Evolutionary conservation across 1,139 yeast species (phyloP).

Genomic region (Pichia sp.): DNA sequence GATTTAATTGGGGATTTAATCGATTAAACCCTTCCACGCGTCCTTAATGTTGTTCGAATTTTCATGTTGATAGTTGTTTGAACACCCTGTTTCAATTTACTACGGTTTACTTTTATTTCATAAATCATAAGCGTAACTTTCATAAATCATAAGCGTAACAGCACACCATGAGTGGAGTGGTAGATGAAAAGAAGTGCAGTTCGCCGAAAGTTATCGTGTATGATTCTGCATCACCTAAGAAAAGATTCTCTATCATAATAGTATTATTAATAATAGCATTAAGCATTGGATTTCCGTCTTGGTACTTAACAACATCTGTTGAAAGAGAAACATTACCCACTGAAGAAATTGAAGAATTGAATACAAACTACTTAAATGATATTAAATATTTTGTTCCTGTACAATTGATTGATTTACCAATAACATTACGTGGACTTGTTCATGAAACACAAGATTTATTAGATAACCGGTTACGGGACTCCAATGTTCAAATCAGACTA

Average conservation of each 20-base stretch:
- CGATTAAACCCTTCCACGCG: no score
- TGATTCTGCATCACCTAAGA: slow-evolving; percentile 1
- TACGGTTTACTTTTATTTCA: background rate
- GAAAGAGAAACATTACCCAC: slow-evolving; percentile 71
- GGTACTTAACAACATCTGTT: slow-evolving; percentile 64
- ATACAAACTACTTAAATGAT: slow-evolving; percentile 12
- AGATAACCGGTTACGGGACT: slow-evolving; percentile 20
- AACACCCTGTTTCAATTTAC: background rate
- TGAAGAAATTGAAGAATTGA: slow-evolving; percentile 43
- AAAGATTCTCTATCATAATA: slow-evolving; percentile 19
- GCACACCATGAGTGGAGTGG: no score
- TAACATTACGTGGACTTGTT: slow-evolving; percentile 29
- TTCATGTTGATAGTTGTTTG: no score
- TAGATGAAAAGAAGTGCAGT: background rate
- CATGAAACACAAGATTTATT: slow-evolving; percentile 33
- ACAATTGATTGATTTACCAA: slow-evolving; percentile 34
- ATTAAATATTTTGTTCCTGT: slow-evolving; percentile 49
- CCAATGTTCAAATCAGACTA: slow-evolving; percentile 5
- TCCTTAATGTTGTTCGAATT: no score
- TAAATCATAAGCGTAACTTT: background rate
- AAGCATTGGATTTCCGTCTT: slow-evolving; percentile 68
- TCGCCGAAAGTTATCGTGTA: background rate
- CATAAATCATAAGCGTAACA: no score
- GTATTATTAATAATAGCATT: slow-evolving; percentile 34
- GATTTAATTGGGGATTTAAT: no score